Conservation (phyloP, 148 eudicot genomes). For the Rhododendron ferrugineum region DNA sequence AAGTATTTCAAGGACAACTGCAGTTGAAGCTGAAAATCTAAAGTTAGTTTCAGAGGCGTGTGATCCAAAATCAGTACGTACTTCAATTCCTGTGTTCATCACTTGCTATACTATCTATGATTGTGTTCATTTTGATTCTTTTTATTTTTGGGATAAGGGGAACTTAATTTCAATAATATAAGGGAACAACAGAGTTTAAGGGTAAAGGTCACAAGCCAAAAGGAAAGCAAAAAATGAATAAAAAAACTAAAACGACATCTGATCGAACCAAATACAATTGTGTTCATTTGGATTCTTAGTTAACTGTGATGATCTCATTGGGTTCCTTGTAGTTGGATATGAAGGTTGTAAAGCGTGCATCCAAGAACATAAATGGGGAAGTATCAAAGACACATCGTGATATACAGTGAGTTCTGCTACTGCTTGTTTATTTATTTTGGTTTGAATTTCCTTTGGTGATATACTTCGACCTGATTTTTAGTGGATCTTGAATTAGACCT, state of each 20-base stretch:
- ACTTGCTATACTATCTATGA: not conserved
- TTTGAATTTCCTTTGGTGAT: not conserved
- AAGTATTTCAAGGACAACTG: constrained; percentile 43
- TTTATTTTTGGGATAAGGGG: not conserved
- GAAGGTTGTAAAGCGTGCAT: constrained; percentile 48
- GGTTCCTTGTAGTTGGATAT: constrained; percentile 16
- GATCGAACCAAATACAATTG: not conserved
- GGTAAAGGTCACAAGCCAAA: not conserved
- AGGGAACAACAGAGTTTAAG: not conserved
- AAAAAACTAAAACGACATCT: not conserved
- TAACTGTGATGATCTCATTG: constrained; percentile 9
- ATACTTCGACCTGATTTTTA: not conserved
- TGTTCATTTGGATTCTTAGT: not conserved
- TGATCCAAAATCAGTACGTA: constrained; percentile 43
- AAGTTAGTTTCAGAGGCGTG: constrained; percentile 63
- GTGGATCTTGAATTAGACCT: not conserved
- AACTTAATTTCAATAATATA: no score
- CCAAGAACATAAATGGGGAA: constrained; percentile 29
- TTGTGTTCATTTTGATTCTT: not conserved
- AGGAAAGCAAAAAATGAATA: not conserved
- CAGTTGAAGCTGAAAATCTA: constrained; percentile 50
- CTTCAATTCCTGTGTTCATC: not conserved
- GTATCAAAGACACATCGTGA: constrained; percentile 33
- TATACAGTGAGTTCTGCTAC: constrained; percentile 45
- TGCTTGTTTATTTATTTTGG: not conserved